Base-by-base conservation (phyloP, 805 yeast genomes). In the Pichia cephalocereana region DNA sequence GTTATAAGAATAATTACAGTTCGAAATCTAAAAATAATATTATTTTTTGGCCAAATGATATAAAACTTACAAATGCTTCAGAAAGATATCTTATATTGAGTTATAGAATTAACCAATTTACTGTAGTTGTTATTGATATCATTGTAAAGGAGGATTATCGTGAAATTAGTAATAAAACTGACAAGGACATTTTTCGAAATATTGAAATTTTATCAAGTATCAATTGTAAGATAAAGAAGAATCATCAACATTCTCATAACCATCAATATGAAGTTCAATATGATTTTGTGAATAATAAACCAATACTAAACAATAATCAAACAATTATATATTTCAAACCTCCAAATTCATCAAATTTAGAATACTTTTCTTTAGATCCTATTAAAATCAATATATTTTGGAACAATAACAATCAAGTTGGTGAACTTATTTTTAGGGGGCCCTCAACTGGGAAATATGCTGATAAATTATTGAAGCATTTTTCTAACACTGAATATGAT, bases 341-440 rank as follows among this genome's bases (percentile, higher is more conserved):
- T 1, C 97, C 97, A 0, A 74, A 76, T 41, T 77, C 83, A 18
- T 71, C 71, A 30, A 74, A 77, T 50, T 72, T 90, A 71, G 96
- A 89, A 54, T 87, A 85, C 61, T 83, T 79, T 54, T 82, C 96
- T 0, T 61, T 82, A 4, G 68, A 72, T n/a, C 95, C 96, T 0
- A 84, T 88, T 4, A 66, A 79, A 4, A 71, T 89, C 10, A 83
- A 82, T 53, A 71, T 75, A 4, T 71, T 72, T 40, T 65, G 67
- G 68, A 59, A 59, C 7, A 46, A 55, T 12, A 52, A 51, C n/a
- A 55, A 55, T 18, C 38, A 39, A 7, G 32, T 40, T 1, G 38
- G 30, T 14, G 52, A 50, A 8, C 17, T 47, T 4, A 44, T 49
- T 10, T 54, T 54, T 36, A 45, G 48, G 15, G 57, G 50, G 17